Evolutionary conservation across 2,329 filamentous ascomycete species (phyloP).

Genomic region (Aspergillus niger): DNA sequence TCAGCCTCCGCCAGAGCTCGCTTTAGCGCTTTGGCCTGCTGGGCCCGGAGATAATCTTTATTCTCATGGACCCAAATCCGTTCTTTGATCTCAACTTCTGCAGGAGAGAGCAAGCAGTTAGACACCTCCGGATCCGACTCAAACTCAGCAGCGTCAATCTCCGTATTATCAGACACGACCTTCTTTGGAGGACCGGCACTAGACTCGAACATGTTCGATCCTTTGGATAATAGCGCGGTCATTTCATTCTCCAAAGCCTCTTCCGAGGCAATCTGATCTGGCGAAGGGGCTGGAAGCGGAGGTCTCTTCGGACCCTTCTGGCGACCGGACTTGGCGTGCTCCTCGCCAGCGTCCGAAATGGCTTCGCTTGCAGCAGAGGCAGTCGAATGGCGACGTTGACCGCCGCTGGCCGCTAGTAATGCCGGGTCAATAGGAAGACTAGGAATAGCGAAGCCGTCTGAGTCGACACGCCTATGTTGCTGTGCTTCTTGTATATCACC

Average conservation of each 20-base stretch:
- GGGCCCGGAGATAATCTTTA: conserved; percentile 84
- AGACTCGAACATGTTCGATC: conserved; percentile 39
- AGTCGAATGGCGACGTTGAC: conserved; percentile 23
- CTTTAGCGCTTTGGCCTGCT: conserved; percentile 80
- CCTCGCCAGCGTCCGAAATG: conserved; percentile 25
- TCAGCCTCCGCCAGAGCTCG: conserved; percentile 64
- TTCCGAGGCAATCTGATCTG: conserved; percentile 62
- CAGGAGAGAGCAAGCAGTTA: conserved; percentile 72
- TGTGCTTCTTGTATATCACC: conserved; percentile 45
- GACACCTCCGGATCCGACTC: conserved; percentile 84
- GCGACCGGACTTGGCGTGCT: conserved; percentile 26
- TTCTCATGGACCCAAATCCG: conserved; percentile 94
- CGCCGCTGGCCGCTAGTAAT: conserved; percentile 30
- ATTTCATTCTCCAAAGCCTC: conserved; percentile 69
- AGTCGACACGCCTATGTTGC: conserved; percentile 55
- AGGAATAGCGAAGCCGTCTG: conserved; percentile 70
- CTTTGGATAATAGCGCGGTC: conserved; percentile 61
- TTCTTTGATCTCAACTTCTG: conserved; percentile 81
- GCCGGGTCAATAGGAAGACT: conserved; percentile 49
- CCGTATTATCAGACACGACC: conserved; percentile 54
- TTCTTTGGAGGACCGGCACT: conserved; percentile 33
- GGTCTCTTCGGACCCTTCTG: conserved; percentile 34
- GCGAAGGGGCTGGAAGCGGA: conserved; percentile 55
- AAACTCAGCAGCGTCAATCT: conserved; percentile 80
- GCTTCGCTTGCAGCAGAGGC: conserved; percentile 26